Evolutionary conservation across 2,329 filamentous ascomycete genomes (phyloP).

Genomic region (Neurospora sp.): DNA sequence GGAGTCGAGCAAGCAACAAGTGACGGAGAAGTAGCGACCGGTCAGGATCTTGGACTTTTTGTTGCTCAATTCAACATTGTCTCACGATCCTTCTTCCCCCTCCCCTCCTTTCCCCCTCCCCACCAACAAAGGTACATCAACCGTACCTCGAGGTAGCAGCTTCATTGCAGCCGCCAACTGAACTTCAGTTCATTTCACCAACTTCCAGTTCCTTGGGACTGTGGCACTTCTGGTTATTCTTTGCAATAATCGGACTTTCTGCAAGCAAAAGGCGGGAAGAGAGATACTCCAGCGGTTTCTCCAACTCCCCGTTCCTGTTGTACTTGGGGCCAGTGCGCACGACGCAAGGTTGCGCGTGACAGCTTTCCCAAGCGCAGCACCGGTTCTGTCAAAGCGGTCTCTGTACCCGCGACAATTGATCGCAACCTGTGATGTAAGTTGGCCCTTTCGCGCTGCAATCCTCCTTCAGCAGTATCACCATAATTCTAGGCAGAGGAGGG

Average conservation of each 20-base stretch:
- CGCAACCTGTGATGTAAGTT: background rate
- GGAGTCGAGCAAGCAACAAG: background rate
- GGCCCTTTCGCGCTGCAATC: background rate
- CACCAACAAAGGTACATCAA: background rate
- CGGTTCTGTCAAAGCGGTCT: slow-evolving; percentile 2
- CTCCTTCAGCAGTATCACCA: background rate
- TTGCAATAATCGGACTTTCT: background rate
- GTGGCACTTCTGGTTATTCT: background rate
- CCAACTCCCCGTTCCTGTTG: background rate
- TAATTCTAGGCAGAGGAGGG: background rate
- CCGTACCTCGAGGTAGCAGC: background rate
- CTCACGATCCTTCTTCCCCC: background rate
- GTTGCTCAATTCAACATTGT: slow-evolving; percentile 18
- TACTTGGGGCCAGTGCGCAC: background rate
- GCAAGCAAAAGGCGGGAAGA: background rate
- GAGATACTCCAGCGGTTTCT: background rate
- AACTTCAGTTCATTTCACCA: background rate
- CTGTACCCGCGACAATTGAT: background rate
- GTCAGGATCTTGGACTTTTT: background rate
- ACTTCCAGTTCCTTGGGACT: background rate
- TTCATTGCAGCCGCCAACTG: background rate
- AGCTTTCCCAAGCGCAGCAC: slow-evolving; percentile 7
- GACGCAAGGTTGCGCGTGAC: slow-evolving; percentile 9
- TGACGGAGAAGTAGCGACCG: background rate
- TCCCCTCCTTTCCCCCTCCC: background rate